phyloP scores from a whole-genome alignment of 2,329 filamentous ascomycete species.

The Xylariaceae sp. region DNA sequence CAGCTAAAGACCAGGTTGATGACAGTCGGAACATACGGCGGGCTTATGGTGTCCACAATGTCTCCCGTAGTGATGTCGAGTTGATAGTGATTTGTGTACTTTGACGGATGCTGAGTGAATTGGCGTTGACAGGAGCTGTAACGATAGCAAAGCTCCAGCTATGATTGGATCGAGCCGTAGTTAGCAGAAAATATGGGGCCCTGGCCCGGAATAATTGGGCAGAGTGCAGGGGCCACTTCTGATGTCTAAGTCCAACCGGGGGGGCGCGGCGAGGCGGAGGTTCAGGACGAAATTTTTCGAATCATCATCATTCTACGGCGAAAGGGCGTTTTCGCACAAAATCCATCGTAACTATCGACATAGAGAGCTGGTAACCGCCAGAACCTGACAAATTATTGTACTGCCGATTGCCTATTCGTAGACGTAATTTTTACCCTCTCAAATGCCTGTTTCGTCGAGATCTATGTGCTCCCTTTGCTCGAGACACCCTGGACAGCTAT shows the following conservation, averaged over 20 bases:
- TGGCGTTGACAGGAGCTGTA: slow-evolving; percentile 12
- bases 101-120: slow-evolving; percentile 17
- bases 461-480: slow-evolving; percentile 56
- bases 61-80: slow-evolving; percentile 2
- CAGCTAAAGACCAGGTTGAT: too few species aligned
- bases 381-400: slow-evolving; percentile 53
- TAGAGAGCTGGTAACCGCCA: slow-evolving; percentile 61
- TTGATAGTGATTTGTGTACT: slow-evolving; percentile 34
- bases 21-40: slow-evolving; percentile 43
- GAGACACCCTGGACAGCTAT: slow-evolving; percentile 55
- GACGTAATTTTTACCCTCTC: slow-evolving; percentile 61
- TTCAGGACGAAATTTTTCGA: slow-evolving; percentile 43
- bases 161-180: slow-evolving; percentile 18
- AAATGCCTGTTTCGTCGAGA: slow-evolving; percentile 65
- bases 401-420: slow-evolving; percentile 52
- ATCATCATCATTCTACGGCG: slow-evolving; percentile 54
- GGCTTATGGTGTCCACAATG: slow-evolving; percentile 44
- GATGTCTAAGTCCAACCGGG: slow-evolving; percentile 8
- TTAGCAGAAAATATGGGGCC: slow-evolving; percentile 22
- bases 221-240: slow-evolving; percentile 4
- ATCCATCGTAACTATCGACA: slow-evolving; percentile 53
- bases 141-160: background rate
- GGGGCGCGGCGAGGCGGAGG: slow-evolving; percentile 28
- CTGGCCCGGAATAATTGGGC: slow-evolving; percentile 28
- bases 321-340: slow-evolving; percentile 50